phyloP scores from a whole-genome alignment of 345 rosid genomes.

The Camelina neglecta region DNA sequence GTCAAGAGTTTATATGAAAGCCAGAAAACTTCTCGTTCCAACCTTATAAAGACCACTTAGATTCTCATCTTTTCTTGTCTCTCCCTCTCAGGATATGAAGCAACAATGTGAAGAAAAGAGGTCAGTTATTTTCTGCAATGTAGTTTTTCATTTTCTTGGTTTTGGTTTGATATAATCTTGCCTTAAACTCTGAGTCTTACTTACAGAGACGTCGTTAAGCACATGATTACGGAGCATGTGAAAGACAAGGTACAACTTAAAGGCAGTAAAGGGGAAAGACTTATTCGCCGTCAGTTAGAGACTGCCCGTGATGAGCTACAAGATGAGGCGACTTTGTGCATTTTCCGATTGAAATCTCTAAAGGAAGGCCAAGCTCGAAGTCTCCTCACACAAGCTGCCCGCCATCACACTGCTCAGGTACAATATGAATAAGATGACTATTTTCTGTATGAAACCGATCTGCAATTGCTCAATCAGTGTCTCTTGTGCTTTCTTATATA shows the following conservation, averaged over 20 bases:
- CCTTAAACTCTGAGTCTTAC: constrained; percentile 33
- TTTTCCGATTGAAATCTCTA: constrained; percentile 87
- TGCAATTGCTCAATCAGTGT: constrained; percentile 14
- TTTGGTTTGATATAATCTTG: constrained; percentile 19
- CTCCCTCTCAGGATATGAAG: constrained; percentile 86
- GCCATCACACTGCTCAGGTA: constrained; percentile 99
- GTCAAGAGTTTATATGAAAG: not conserved
- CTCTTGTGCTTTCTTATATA: constrained; percentile 20
- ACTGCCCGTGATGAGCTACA: constrained; percentile 72
- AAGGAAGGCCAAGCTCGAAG: constrained; percentile 92
- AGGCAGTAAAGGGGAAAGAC: constrained; percentile 67
- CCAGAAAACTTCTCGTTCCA: not conserved
- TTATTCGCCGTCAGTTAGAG: constrained; percentile 65
- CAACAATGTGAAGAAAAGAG: constrained; percentile 96
- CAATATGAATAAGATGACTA: constrained; percentile 17
- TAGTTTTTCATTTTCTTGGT: constrained; percentile 29
- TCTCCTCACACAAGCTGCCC: constrained; percentile 91
- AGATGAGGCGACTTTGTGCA: constrained; percentile 83
- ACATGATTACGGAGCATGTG: constrained; percentile 72
- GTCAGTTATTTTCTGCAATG: constrained; percentile 45
- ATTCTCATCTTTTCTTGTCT: not conserved
- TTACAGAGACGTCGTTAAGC: constrained; percentile 68
- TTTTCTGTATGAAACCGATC: constrained; percentile 6
- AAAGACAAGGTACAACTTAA: constrained; percentile 81
- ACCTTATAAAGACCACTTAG: not conserved